Percentiles rank a stretch among this genome's conserved stretches.
These are phyloP conservation scores for Phycomyces blakesleeanus DNA, from an alignment of 192 early-diverging fungal species.

Conservation along the genomic window DNA sequence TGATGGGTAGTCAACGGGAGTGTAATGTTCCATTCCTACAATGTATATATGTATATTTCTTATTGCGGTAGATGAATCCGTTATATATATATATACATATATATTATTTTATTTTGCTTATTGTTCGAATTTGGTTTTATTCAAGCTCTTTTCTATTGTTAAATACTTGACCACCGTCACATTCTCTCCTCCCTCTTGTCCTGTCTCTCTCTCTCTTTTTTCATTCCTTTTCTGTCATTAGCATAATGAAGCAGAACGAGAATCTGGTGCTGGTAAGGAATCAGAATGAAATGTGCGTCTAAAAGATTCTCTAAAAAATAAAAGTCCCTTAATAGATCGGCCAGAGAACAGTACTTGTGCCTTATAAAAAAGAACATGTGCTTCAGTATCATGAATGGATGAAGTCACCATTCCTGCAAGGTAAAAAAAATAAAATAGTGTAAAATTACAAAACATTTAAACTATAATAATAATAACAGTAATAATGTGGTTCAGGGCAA, in stretches of 20 bases:
- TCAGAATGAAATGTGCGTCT: background rate
- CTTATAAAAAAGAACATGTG: constrained; percentile 85
- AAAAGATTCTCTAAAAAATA: no score
- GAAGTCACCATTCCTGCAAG: constrained; percentile 82
- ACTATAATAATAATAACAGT: no score
- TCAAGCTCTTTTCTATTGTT: background rate
- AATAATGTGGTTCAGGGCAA: background rate
- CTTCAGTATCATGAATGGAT: constrained; percentile 93
- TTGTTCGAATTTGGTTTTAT: background rate
- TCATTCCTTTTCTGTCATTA: constrained; percentile 7
- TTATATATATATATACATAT: no score
- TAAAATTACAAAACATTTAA: no score
- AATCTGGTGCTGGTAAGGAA: constrained; percentile 29
- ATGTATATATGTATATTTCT: background rate
- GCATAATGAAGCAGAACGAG: constrained; percentile 29
- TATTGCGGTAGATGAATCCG: background rate
- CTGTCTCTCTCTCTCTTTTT: no score
- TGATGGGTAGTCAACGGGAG: background rate
- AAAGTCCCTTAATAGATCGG: constrained; percentile 47
- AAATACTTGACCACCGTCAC: constrained; percentile 1
- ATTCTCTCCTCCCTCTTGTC: no score
- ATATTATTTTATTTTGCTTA: background rate
- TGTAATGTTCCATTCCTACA: background rate
- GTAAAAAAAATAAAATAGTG: constrained; percentile 28
- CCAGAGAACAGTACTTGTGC: constrained; percentile 66